A percentile compares a stretch with the other conserved stretches of the same genome.
Evolutionary conservation across 768 basidiomycete species (phyloP).

Genomic region (Phaeotremella skinneri): DNA sequence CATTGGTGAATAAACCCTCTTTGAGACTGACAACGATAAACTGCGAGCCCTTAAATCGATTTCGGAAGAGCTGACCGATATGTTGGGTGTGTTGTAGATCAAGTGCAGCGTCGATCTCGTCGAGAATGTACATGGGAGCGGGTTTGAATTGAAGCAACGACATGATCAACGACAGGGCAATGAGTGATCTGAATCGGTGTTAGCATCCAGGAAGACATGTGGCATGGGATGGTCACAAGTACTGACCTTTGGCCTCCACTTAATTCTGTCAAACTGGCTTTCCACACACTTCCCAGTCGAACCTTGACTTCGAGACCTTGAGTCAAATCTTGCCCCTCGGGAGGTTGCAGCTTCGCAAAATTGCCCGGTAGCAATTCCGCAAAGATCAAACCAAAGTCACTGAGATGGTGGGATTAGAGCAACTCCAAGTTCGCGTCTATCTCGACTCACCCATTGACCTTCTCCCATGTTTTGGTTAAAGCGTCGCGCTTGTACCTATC

Average conservation of each 20-base stretch:
- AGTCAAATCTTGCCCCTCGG: conserved; percentile 89
- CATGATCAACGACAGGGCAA: conserved; percentile 97
- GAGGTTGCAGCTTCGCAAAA: conserved; percentile 89
- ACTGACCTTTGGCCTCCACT: conserved; percentile 92
- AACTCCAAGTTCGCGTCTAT: background rate
- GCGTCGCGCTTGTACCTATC: conserved; percentile 93
- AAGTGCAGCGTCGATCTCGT: conserved; percentile 96
- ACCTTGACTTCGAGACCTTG: conserved; percentile 98
- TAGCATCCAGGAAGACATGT: background rate
- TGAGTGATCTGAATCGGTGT: conserved; percentile 70
- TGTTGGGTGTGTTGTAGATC: conserved; percentile 82
- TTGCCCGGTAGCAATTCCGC: conserved; percentile 93
- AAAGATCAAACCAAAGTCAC: conserved; percentile 95
- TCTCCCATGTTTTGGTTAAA: conserved; percentile 90
- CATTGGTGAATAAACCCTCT: conserved; percentile 95
- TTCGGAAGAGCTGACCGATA: conserved; percentile 96
- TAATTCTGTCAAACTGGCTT: conserved; percentile 92
- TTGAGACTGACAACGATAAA: conserved; percentile 97
- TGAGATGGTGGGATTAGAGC: conserved; percentile 46
- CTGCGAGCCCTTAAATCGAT: conserved; percentile 94
- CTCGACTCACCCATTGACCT: conserved; percentile 75
- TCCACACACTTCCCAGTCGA: conserved; percentile 90
- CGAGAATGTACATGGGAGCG: conserved; percentile 98
- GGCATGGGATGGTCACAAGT: conserved; percentile 6
- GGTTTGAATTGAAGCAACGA: conserved; percentile 98